These are phyloP conservation scores for Betula pendula DNA, from an alignment of 306 rosid genomes.

Conservation along the genomic window DNA sequence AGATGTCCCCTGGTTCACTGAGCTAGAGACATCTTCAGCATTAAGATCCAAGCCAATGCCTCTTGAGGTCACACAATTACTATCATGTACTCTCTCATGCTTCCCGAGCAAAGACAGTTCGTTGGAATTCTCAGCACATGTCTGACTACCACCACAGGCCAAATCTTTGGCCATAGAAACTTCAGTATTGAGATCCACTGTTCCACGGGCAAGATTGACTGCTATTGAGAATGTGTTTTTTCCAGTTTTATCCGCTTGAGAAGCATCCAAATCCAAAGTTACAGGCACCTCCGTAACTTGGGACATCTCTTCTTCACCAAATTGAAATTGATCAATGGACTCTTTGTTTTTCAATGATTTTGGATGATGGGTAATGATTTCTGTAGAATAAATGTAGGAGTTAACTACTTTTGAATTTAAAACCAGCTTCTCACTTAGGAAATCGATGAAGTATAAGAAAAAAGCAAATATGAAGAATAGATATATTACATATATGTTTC, in stretches of 20 bases:
- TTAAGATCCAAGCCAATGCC: conserved; percentile 68
- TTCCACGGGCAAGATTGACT: conserved; percentile 23
- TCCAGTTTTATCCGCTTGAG: conserved; percentile 40
- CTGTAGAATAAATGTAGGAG: conserved; percentile 39
- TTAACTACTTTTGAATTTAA: conserved; percentile 8
- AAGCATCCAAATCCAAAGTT: conserved; percentile 36
- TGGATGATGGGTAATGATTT: conserved; percentile 11
- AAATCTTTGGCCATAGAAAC: conserved; percentile 31
- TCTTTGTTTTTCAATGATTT: conserved; percentile 35
- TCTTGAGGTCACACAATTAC: conserved; percentile 29
- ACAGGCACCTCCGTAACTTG: conserved; percentile 43
- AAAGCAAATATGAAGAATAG: not conserved
- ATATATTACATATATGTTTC: not conserved
- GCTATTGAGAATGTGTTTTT: conserved; percentile 7
- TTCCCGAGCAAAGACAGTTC: conserved; percentile 30
- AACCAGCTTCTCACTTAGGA: not conserved
- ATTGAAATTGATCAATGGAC: conserved; percentile 27
- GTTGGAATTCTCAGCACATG: conserved; percentile 33
- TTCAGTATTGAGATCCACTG: conserved; percentile 60
- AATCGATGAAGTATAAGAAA: not conserved
- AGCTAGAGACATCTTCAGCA: conserved; percentile 64
- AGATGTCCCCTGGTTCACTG: conserved; percentile 38
- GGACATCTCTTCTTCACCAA: conserved; percentile 45
- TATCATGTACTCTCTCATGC: conserved; percentile 20
- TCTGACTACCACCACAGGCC: conserved; percentile 27